A percentile compares a stretch with the other conserved stretches of the same genome.
Evolutionary conservation across 73 alveolate species (phyloP).

Genomic region (Blepharisma stoltei): DNA sequence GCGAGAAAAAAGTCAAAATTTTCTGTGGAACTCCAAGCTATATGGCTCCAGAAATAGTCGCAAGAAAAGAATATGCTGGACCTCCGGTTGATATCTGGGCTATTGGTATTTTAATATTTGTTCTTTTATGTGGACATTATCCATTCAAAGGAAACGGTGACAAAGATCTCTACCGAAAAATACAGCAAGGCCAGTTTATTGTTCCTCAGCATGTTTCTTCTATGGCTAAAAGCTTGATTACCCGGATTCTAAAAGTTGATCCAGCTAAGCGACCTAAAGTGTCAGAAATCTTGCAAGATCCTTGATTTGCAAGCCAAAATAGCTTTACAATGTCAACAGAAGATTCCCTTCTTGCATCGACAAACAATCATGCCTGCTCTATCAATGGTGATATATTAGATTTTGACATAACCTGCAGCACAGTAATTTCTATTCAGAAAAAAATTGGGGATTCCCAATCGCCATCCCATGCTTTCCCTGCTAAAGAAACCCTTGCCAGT

Average conservation of each 20-base stretch:
- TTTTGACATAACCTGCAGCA: background rate
- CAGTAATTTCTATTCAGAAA: conserved; percentile 10
- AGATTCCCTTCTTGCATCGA: no score
- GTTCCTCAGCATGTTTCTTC: conserved; percentile 34
- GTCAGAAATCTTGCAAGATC: background rate
- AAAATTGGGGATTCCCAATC: conserved; percentile 10
- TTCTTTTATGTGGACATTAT: conserved; percentile 61
- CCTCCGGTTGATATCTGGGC: conserved; percentile 74
- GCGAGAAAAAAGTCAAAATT: conserved; percentile 45
- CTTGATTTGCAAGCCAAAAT: background rate
- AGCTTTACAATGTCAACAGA: no score
- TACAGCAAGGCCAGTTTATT: conserved; percentile 44
- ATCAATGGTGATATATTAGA: conserved; percentile 10
- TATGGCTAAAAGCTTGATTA: background rate
- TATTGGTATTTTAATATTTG: conserved; percentile 59
- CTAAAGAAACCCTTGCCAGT: no score
- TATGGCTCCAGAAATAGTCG: conserved; percentile 88
- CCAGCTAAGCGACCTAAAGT: background rate
- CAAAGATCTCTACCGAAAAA: conserved; percentile 63
- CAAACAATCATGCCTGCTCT: no score
- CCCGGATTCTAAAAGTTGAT: background rate
- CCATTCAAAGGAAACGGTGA: conserved; percentile 65
- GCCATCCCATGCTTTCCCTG: no score
- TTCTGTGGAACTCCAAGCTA: conserved; percentile 88
- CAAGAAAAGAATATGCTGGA: conserved; percentile 55